Evolutionary conservation across 345 rosid genomes (phyloP).

Genomic region (Erodium maritimum): DNA sequence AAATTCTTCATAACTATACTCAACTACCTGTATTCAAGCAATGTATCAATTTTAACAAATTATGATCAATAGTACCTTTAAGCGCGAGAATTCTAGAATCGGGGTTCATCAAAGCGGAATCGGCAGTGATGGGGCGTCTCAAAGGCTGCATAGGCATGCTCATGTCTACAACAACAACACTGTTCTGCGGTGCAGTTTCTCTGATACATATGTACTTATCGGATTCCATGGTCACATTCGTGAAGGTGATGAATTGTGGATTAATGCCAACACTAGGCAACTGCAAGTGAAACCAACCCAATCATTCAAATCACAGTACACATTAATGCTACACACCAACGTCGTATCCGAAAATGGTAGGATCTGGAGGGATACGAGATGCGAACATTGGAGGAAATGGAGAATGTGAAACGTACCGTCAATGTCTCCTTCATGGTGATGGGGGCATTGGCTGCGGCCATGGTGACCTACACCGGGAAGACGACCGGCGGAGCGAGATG

Average conservation of each 20-base stretch:
- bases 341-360: too few relatives aligned
- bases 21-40: too few relatives aligned
- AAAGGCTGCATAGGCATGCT: constrained; percentile 89
- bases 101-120: constrained; percentile 91
- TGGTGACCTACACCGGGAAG: not conserved
- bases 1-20: too few relatives aligned
- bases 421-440: not conserved
- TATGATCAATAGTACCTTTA: constrained; percentile 40
- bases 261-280: constrained; percentile 78
- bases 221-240: constrained; percentile 97
- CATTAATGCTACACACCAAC: too few relatives aligned
- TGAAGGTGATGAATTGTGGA: constrained; percentile 77
- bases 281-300: constrained; percentile 24
- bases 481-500: not conserved
- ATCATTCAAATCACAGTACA: not conserved
- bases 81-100: constrained; percentile 72
- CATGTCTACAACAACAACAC: constrained; percentile 91
- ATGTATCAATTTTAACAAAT: too few relatives aligned
- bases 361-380: too few relatives aligned
- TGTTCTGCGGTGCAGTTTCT: constrained; percentile 91
- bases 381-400: not conserved
- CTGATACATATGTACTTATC: constrained; percentile 94
- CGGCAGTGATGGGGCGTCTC: constrained; percentile 93
- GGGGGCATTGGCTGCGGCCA: not conserved
- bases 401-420: not conserved